These are phyloP conservation scores for Elsinoe ampelina DNA, from an alignment of 2,329 filamentous ascomycete genomes.

Conservation along the genomic window DNA sequence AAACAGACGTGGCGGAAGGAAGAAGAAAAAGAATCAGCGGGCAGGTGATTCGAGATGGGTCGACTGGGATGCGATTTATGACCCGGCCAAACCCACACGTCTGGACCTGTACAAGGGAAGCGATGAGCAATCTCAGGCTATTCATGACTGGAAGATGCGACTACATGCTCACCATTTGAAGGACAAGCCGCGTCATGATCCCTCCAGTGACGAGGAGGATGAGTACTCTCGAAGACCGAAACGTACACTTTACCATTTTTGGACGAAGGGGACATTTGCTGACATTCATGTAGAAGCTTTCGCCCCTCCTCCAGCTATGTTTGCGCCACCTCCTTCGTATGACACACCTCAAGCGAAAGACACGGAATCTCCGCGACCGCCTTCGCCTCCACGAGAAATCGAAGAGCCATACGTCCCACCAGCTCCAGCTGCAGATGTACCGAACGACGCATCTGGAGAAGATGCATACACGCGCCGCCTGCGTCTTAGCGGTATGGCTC, in stretches of 20 bases:
- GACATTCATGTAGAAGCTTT: conserved; percentile 29
- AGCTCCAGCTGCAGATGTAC: conserved; percentile 35
- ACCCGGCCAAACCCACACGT: conserved; percentile 70
- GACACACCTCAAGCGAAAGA: conserved; percentile 26
- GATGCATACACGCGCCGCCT: conserved; percentile 59
- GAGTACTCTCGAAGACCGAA: conserved; percentile 35
- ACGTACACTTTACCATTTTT: conserved; percentile 31
- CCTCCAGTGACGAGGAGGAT: conserved; percentile 40
- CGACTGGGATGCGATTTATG: conserved; percentile 89
- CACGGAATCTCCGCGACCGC: conserved; percentile 20
- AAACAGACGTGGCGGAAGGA: conserved; percentile 69
- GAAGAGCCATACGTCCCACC: conserved; percentile 22
- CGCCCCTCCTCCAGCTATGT: conserved; percentile 40
- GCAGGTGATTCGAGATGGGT: conserved; percentile 15
- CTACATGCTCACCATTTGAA: conserved; percentile 62
- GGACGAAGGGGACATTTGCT: neutral
- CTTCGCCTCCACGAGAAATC: conserved; percentile 20
- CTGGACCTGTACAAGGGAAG: conserved; percentile 77
- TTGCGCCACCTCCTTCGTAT: conserved; percentile 38
- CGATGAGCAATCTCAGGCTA: conserved; percentile 71
- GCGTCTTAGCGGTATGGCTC: conserved; percentile 39
- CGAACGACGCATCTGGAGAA: conserved; percentile 56
- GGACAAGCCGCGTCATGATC: conserved; percentile 35
- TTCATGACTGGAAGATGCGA: conserved; percentile 75
- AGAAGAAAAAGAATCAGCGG: conserved; percentile 50